Evolutionary conservation across 495 filamentous ascomycete genomes (phyloP).

Genomic region (Hyaloscypha variabilis): DNA sequence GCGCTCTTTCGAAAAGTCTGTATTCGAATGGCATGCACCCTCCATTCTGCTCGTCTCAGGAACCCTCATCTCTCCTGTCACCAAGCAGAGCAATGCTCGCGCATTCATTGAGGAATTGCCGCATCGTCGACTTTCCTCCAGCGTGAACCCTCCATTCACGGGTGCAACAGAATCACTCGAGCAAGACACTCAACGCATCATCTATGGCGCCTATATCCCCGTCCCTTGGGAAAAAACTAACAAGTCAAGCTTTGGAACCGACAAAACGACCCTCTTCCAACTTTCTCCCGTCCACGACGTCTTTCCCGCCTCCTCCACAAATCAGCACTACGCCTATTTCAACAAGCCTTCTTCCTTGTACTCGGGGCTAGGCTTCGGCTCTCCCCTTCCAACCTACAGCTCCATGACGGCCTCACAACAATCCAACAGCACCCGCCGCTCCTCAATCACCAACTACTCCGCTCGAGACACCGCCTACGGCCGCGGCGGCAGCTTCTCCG

Average conservation of each 20-base stretch:
- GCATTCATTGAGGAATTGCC: constrained; percentile 10
- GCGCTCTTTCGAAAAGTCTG: constrained; percentile 14
- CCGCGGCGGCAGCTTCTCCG: constrained; percentile 9
- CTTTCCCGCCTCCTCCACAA: constrained; percentile 6
- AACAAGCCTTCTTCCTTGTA: constrained; percentile 9
- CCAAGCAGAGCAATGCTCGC: constrained; percentile 13
- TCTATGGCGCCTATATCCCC: constrained; percentile 13
- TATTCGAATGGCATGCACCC: constrained; percentile 17
- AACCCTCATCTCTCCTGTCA: constrained; percentile 6
- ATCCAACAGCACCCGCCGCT: constrained; percentile 9
- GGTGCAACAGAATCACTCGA: neutral
- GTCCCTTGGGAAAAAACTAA: constrained; percentile 12
- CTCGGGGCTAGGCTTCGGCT: constrained; percentile 13
- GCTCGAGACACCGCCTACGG: constrained; percentile 13
- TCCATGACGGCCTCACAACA: constrained; percentile 13
- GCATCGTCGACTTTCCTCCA: constrained; percentile 10
- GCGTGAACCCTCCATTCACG: neutral
- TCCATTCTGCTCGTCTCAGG: constrained; percentile 15
- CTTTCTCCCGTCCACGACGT: constrained; percentile 15
- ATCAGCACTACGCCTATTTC: constrained; percentile 10
- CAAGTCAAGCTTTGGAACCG: constrained; percentile 9
- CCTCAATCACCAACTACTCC: constrained; percentile 11
- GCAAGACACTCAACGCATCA: constrained; percentile 8
- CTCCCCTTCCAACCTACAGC: constrained; percentile 9
- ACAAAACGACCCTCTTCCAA: constrained; percentile 14